A percentile compares a stretch with the other conserved stretches of the same genome.
Conservation (phyloP, 1,284 basidiomycete genomes). For the Abortiporus biennis region DNA sequence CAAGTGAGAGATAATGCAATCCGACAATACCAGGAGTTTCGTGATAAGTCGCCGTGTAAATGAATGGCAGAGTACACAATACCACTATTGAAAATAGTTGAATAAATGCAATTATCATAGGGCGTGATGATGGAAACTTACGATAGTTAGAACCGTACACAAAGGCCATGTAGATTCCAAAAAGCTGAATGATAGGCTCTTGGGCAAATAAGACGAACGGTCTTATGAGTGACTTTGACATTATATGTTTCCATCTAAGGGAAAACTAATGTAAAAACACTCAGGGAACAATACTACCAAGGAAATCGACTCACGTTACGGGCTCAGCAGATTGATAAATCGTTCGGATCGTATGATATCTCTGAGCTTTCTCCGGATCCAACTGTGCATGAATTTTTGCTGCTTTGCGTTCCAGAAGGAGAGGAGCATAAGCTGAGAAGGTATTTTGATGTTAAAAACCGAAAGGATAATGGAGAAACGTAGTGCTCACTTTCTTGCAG, state of each 20-base stretch:
- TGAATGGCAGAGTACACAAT: constrained; percentile 56
- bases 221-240: constrained; percentile 33
- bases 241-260: constrained; percentile 37
- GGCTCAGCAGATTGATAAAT: too few relatives aligned
- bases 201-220: constrained; percentile 41
- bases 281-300: constrained; percentile 1
- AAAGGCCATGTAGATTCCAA: constrained; percentile 42
- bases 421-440: constrained; percentile 50
- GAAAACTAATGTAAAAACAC: background rate
- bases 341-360: constrained; percentile 22
- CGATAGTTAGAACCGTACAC: constrained; percentile 48
- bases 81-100: constrained; percentile 33
- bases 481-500: constrained; percentile 54
- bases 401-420: constrained; percentile 57
- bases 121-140: constrained; percentile 22
- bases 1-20: constrained; percentile 58
- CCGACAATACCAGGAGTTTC: constrained; percentile 49
- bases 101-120: background rate
- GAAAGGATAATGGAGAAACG: background rate
- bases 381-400: constrained; percentile 39
- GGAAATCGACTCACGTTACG: constrained; percentile 26
- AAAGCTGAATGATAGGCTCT: constrained; percentile 43
- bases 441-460: background rate
- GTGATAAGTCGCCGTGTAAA: constrained; percentile 48
- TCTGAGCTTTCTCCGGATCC: constrained; percentile 35